Percentiles rank a stretch among this genome's conserved stretches.
phyloP scores from a whole-genome alignment of 768 basidiomycete genomes.

The Trichaptum fuscoviolaceum region DNA sequence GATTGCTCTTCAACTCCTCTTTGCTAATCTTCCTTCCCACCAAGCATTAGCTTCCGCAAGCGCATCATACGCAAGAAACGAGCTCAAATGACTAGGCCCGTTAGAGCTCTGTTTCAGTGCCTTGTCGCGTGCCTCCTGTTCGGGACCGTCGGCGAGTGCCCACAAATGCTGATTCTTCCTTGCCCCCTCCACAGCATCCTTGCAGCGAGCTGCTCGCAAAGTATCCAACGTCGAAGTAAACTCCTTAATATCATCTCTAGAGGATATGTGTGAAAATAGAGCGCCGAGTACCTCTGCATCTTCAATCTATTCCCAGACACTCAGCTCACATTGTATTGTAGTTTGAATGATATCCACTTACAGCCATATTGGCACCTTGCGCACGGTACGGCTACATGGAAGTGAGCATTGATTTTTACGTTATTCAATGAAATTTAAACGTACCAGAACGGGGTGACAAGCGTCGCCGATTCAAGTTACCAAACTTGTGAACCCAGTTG shows the following conservation, averaged over 20 bases:
- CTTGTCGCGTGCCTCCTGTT: conserved; percentile 17
- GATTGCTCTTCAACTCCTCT: no score
- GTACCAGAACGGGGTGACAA: conserved; percentile 48
- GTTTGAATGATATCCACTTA: conserved; percentile 14
- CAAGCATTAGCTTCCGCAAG: no score
- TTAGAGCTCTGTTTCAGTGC: no score
- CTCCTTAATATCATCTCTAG: conserved; percentile 11
- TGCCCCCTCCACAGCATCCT: conserved; percentile 13
- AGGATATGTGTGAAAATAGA: conserved; percentile 18
- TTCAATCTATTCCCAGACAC: conserved; percentile 23
- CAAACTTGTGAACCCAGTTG: conserved; percentile 42
- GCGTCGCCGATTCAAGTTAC: conserved; percentile 45
- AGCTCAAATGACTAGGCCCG: no score
- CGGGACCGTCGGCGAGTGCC: conserved; percentile 18
- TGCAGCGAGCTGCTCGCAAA: conserved; percentile 16
- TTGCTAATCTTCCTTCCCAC: no score
- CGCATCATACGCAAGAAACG: no score
- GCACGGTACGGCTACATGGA: conserved; percentile 41
- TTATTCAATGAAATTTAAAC: background rate
- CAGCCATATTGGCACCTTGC: conserved; percentile 46
- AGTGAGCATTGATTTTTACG: background rate
- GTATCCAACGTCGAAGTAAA: conserved; percentile 16
- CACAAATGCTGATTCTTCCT: conserved; percentile 21
- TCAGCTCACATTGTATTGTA: no score
- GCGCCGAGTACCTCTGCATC: conserved; percentile 24